Evolutionary conservation across 2,329 filamentous ascomycete genomes (phyloP), one percentile per base, ranked within the genome.

Genomic region (Fusarium floridanum): DNA sequence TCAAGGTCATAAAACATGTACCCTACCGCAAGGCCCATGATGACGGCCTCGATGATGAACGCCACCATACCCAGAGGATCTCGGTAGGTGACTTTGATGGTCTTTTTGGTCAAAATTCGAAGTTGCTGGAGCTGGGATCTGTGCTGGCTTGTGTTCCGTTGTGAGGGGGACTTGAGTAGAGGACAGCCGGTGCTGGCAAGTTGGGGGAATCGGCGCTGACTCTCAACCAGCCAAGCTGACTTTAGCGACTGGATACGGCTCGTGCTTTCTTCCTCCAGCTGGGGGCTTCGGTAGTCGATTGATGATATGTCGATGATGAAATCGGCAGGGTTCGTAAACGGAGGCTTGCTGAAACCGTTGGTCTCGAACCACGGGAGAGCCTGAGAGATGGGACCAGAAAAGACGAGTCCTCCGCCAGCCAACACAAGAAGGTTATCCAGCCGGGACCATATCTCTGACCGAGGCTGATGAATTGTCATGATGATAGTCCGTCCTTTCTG

Each of bases 381-480:
- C 3, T 88, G 86, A 4, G 84, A 81, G 29, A 88, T 86, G 1
- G 85, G 82, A 0, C 93, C 93, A 27, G 91, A 91, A 76, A 92
- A 95, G 0, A 95, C 88, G 0, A 91, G 90, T 41, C 88, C 88
- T 0, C 93, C 93, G 74, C 86, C 88, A 2, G 92, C 91, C 4
- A 95, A 81, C 12, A 95, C 86, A 12, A 95, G 85, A 5, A 95
- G 85, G 66, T 91, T 90, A 80, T 95, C 93, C 77, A 95, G 94
- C 16, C 95, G 86, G 36, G 89, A 88, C 93, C 93, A 95, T n/a
- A 95, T 95, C 79, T 95, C 93, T 0, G 92, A 94, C 27, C 93
- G 87, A 22, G 93, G 93, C 71, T 94, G 92, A 80, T 95, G 93
- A 43, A 95, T 93, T 0, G 92, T 95, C 0, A 91, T 91, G 14